Conservation (phyloP, 1,284 basidiomycete genomes). For the Rhodotorula mucilaginosa region DNA sequence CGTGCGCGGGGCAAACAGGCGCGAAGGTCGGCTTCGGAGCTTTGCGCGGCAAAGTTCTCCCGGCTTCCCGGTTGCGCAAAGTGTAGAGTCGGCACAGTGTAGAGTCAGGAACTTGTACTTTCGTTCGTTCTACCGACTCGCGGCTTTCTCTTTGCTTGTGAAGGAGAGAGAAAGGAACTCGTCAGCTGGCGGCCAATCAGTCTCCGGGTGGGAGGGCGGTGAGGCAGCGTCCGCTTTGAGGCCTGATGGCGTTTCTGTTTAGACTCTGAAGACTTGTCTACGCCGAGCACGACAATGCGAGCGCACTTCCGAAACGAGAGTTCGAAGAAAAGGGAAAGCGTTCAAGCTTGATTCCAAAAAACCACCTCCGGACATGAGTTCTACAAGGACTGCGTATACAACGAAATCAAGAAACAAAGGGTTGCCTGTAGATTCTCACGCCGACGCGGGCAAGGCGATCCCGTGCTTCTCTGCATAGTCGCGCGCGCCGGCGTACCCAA, state of each 20-base stretch:
- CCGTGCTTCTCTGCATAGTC: slow-evolving; percentile 42
- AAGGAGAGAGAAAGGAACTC: too few relatives aligned
- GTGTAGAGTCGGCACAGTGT: not conserved
- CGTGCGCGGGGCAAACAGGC: not conserved
- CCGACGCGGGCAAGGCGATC: slow-evolving; percentile 7
- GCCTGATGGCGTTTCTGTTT: not conserved
- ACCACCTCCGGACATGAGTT: not conserved
- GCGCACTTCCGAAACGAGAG: too few relatives aligned
- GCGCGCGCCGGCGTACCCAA: slow-evolving; percentile 43
- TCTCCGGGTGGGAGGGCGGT: too few relatives aligned
- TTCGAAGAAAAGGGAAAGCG: too few relatives aligned
- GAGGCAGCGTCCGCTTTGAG: not conserved
- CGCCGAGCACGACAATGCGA: too few relatives aligned
- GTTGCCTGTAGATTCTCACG: not conserved
- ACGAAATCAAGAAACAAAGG: not conserved
- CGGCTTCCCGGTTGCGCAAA: not conserved
- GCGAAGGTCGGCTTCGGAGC: slow-evolving; percentile 16
- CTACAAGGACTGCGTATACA: not conserved
- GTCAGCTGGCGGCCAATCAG: too few relatives aligned
- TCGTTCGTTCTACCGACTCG: too few relatives aligned
- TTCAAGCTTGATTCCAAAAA: not conserved
- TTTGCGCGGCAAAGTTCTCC: slow-evolving; percentile 11
- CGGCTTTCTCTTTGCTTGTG: not conserved
- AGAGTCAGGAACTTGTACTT: not conserved
- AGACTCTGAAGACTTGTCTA: too few relatives aligned